Evolutionary conservation across 768 basidiomycete genomes (phyloP).

Genomic region (Suillus plorans): DNA sequence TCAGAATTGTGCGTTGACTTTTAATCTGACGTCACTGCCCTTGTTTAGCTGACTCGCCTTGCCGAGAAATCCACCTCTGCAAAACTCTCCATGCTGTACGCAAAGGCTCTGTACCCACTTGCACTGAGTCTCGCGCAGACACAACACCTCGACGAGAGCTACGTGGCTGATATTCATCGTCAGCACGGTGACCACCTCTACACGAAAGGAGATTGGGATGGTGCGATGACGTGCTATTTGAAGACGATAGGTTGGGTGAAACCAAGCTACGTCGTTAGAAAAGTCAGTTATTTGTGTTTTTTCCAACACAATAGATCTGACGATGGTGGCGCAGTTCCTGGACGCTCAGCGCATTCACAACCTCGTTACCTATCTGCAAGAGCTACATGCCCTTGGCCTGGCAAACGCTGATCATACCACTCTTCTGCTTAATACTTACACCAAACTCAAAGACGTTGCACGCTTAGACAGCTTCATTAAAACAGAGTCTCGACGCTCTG

Average conservation of each 20-base stretch:
- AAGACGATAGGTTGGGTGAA: slow-evolving; percentile 87
- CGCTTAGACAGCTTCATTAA: slow-evolving; percentile 92
- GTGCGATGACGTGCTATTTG: slow-evolving; percentile 89
- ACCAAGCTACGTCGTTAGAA: slow-evolving; percentile 95
- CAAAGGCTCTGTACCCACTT: slow-evolving; percentile 72
- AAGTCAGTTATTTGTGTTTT: slow-evolving; percentile 48
- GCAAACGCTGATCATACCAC: slow-evolving; percentile 98
- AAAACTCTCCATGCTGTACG: slow-evolving; percentile 87
- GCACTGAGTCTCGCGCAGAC: slow-evolving; percentile 84
- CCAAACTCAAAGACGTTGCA: slow-evolving; percentile 89
- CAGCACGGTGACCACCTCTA: slow-evolving; percentile 94
- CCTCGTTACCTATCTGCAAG: slow-evolving; percentile 94
- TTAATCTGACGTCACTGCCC: not conserved
- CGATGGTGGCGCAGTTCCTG: slow-evolving; percentile 64
- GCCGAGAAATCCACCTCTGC: slow-evolving; percentile 77
- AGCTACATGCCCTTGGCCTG: slow-evolving; percentile 83
- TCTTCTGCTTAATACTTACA: slow-evolving; percentile 93
- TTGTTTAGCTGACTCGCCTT: slow-evolving; percentile 56
- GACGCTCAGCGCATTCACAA: slow-evolving; percentile 96
- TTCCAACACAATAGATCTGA: not conserved
- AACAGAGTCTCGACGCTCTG: slow-evolving; percentile 63
- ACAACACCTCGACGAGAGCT: slow-evolving; percentile 67
- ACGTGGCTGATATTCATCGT: slow-evolving; percentile 84
- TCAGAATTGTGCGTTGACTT: not conserved
- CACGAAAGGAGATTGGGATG: slow-evolving; percentile 87